Conservation (phyloP, 148 eudicot species). For the Rhododendron griersonianum region DNA sequence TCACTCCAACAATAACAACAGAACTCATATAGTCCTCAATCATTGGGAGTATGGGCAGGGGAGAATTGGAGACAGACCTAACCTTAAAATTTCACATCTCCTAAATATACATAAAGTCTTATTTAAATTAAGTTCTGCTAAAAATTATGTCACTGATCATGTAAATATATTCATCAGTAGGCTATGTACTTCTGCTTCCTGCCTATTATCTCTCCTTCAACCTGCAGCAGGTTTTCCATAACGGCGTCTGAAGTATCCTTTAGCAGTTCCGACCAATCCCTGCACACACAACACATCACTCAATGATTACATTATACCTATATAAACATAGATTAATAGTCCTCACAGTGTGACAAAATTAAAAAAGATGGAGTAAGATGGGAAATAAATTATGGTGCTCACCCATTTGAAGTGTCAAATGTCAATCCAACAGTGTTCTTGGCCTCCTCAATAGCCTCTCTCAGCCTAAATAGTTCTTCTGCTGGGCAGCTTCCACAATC, state of each 20-base stretch:
- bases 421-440: slow-evolving; percentile 43
- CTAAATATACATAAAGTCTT: too few relatives aligned
- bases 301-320: too few relatives aligned
- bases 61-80: too few relatives aligned
- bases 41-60: too few relatives aligned
- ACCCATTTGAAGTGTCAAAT: slow-evolving; percentile 45
- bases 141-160: too few relatives aligned
- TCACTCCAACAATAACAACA: too few relatives aligned
- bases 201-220: slow-evolving; percentile 2
- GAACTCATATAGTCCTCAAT: too few relatives aligned
- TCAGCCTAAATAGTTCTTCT: slow-evolving; percentile 23
- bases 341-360: not conserved
- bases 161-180: too few relatives aligned
- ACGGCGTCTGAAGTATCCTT: not conserved
- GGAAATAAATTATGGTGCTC: not conserved
- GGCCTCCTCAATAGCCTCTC: slow-evolving; percentile 37
- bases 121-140: too few relatives aligned
- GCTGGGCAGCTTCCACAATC: slow-evolving; percentile 18
- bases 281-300: not conserved
- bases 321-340: not conserved
- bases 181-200: too few relatives aligned
- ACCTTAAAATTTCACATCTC: not conserved
- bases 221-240: not conserved
- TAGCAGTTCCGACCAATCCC: not conserved
- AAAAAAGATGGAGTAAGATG: not conserved